Evolutionary conservation across 2,329 filamentous ascomycete species (phyloP), one percentile per base, ranked within the genome.

Genomic region (Calonectria crousiana): DNA sequence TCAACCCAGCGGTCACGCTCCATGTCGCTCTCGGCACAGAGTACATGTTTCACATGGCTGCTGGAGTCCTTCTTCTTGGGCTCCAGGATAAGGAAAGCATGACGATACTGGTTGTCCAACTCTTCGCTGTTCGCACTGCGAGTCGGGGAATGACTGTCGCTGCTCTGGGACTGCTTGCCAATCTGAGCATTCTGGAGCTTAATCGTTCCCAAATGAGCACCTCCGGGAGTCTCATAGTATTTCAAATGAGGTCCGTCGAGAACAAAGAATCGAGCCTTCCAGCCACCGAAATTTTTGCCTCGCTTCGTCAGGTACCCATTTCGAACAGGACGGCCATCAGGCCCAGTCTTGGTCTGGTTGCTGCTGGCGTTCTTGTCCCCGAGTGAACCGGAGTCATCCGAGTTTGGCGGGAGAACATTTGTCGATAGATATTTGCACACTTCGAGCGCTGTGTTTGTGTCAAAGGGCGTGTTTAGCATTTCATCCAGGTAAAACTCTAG

Each of bases 261-360:
- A 28, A 91, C 85, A 80, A 93, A 93, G 81, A 91, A 92, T 41
- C 91, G 87, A 14, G 95, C 96, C 85, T 99, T 99, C 97, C 97
- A 99, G 64, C 97, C 97, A 67, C 97, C 97, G 86, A 99, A 99
- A 81, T 98, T 98, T 88, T 99, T 99, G 64, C 97, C 97, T 78
- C 95, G 92, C 87, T 99, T 99, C 2, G 97, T 98, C 65, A 99
- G 87, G 84, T 98, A 99, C 11, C 97, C 97, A 82, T 93, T 96
- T 81, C 95, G 95, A 73, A 93, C 89, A 11, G 93, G 92, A 64
- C 92, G 91, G 4, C 92, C 92, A 79, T 93, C 91, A 8, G 91
- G 88, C 0, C 92, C 91, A 4, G 87, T 86, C 81, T 83, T 69
- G 82, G 83, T 52, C 83, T 85, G 75, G 36, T 76, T 83, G 4